Percentiles rank a stretch among this genome's conserved stretches.
Conservation (phyloP, 352 stramenopile genomes). For the Blastocystis hominis region DNA sequence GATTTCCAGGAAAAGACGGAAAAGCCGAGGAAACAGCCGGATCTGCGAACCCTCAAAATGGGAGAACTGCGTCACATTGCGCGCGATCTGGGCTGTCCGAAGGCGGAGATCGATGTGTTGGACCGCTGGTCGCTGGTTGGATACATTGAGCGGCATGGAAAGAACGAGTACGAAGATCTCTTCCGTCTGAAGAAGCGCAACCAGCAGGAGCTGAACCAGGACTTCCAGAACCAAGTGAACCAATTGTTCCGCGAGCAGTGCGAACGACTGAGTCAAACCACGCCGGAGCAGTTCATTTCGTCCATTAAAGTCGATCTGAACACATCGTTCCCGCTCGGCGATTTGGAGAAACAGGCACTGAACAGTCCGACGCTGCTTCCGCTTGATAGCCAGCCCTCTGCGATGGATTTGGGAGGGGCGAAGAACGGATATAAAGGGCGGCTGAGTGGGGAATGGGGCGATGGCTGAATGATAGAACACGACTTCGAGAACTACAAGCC, state of each 20-base stretch:
- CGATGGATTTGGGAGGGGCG: neutral
- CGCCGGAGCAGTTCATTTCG: neutral
- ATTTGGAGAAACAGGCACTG: neutral
- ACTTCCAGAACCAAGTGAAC: slow-evolving; percentile 51
- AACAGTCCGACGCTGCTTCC: neutral
- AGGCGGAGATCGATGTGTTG: neutral
- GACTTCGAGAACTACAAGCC: neutral
- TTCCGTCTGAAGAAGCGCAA: slow-evolving; percentile 44
- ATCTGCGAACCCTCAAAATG: slow-evolving; percentile 21
- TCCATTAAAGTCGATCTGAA: neutral
- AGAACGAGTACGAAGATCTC: neutral
- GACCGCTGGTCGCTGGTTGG: neutral
- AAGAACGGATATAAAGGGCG: neutral
- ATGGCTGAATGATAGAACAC: neutral
- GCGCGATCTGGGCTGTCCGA: neutral
- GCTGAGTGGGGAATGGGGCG: too few relatives aligned
- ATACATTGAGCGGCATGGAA: neutral
- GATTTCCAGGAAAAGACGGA: neutral
- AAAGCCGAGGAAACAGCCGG: neutral
- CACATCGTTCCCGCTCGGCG: too few relatives aligned
- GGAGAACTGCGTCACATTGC: neutral
- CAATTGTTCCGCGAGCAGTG: slow-evolving; percentile 6
- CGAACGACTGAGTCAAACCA: neutral
- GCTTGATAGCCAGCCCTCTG: neutral
- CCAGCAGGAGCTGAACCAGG: slow-evolving; percentile 42